Evolutionary conservation across 495 filamentous ascomycete species (phyloP).

Genomic region (Daldinia caldariorum): DNA sequence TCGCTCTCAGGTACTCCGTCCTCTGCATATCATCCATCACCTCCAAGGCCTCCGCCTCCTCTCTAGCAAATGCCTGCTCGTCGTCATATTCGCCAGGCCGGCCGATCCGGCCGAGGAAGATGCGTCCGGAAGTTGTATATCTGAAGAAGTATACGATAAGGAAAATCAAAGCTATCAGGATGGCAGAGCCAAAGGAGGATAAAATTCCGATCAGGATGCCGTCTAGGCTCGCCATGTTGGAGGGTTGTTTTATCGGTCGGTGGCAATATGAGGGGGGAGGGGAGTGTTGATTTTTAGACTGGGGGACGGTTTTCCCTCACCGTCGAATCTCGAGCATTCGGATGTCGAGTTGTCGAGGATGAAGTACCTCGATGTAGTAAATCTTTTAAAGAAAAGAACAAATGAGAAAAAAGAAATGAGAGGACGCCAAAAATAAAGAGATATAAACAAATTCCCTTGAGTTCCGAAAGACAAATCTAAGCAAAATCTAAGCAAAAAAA

Average conservation of each 20-base stretch:
- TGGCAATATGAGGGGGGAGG: conserved; percentile 20
- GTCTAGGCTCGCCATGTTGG: conserved; percentile 56
- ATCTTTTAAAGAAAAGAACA: conserved; percentile 15
- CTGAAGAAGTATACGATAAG: conserved; percentile 92
- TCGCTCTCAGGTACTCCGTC: conserved; percentile 91
- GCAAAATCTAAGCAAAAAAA: conserved; percentile 19
- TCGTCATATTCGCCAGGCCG: conserved; percentile 97
- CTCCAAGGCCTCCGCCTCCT: conserved; percentile 95
- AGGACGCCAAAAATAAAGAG: neutral
- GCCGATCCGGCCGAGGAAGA: conserved; percentile 92
- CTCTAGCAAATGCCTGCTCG: conserved; percentile 88
- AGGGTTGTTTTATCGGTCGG: conserved; percentile 19
- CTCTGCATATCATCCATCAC: conserved; percentile 93
- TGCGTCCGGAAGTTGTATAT: conserved; percentile 87
- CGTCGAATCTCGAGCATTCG: conserved; percentile 46
- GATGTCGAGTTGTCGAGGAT: conserved; percentile 45
- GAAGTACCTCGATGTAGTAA: conserved; percentile 37
- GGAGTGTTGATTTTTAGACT: conserved; percentile 32
- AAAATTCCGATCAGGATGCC: conserved; percentile 95
- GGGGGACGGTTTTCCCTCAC: conserved; percentile 48
- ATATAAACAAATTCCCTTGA: neutral
- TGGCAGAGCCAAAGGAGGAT: conserved; percentile 95
- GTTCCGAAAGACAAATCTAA: conserved; percentile 20
- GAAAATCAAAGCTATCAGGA: conserved; percentile 81
- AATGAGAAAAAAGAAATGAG: conserved; percentile 3